Base-by-base conservation (phyloP, 2,329 filamentous ascomycete species). In the Clarireedia sp. region DNA sequence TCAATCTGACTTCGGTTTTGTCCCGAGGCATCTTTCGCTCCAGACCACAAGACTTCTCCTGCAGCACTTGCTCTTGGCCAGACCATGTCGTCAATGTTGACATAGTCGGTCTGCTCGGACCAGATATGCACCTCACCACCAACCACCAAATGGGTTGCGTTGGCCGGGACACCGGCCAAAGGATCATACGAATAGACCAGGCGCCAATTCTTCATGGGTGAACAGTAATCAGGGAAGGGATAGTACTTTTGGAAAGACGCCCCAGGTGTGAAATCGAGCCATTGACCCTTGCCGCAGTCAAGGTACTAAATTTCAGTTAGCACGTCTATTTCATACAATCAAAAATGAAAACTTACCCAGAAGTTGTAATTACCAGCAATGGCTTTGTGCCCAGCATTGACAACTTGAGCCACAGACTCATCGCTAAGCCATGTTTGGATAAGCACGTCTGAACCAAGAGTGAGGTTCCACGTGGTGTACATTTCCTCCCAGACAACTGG, bases 401-500 rank as follows among this genome's bases (percentile, higher is more conserved):
- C 82, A 43, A 87, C 76, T 43, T 77, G 69, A 55, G 79, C 75
- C 48, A 90, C 79, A 5, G 85, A 80, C 19, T 51, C 58, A 46
- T 79, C 78, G 48, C 82, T 84, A 47, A 85, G 78, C 90, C 90
- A 95, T 3, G 84, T 80, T 72, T 95, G 90, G 5, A 95, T 78
- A 12, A 95, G 76, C 0, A 88, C 83, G 64, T 90, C 83, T 14
- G 78, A 70, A 2, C 82, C 83, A 5, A 95, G 73, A 0, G 80
- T 87, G 46, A 94, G 73, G 67, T 91, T 87, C 86, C 89, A 95
- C 23, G 83, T 76, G 9, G 87, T 74, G 1, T 89, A 75, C 77
- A 94, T 90, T 70, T 95, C 90, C 69, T 96, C 89, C 90, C 90
- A 95, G 1, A 91, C 87, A 21, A 95, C 74, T 0, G 90, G 89